Percentiles rank a stretch among this genome's conserved stretches.
These are phyloP conservation scores for Botrytis deweyae DNA, from an alignment of 2,329 filamentous ascomycete species.

Conservation along the genomic window DNA sequence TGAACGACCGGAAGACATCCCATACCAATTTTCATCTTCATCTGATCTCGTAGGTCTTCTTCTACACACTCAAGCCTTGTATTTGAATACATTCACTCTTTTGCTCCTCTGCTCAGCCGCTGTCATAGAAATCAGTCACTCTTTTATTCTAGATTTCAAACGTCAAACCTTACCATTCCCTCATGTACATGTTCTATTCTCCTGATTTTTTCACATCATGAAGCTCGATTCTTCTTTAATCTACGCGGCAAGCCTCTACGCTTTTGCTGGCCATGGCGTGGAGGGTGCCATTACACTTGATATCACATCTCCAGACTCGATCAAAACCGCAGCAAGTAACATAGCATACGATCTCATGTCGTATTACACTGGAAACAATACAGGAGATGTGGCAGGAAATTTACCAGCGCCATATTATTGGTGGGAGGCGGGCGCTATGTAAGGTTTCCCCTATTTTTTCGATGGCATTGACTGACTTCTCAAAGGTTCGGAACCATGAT, in stretches of 20 bases:
- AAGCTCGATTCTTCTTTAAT: conserved; percentile 11
- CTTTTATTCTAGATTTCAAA: conserved; percentile 12
- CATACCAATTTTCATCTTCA: conserved; percentile 3
- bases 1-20: background rate
- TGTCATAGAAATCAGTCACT: conserved; percentile 15
- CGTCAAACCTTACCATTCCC: background rate
- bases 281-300: conserved; percentile 19
- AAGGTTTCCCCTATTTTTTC: conserved; percentile 36
- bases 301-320: conserved; percentile 31
- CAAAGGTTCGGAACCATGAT: conserved; percentile 56
- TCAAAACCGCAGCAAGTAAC: conserved; percentile 35
- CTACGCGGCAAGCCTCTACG: conserved; percentile 9
- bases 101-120: conserved; percentile 2
- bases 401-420: conserved; percentile 42
- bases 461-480: background rate
- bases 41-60: conserved; percentile 14
- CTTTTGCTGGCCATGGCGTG: conserved; percentile 19
- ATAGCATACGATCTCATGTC: conserved; percentile 50
- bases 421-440: conserved; percentile 51
- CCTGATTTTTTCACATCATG: conserved; percentile 5
- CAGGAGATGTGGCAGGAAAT: conserved; percentile 49
- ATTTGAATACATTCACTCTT: conserved; percentile 14
- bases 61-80: background rate
- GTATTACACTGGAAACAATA: conserved; percentile 49
- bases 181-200: background rate